These are phyloP conservation scores for Orbilia blumenaviensis DNA, from an alignment of 2,329 filamentous ascomycete genomes.

Conservation along the genomic window DNA sequence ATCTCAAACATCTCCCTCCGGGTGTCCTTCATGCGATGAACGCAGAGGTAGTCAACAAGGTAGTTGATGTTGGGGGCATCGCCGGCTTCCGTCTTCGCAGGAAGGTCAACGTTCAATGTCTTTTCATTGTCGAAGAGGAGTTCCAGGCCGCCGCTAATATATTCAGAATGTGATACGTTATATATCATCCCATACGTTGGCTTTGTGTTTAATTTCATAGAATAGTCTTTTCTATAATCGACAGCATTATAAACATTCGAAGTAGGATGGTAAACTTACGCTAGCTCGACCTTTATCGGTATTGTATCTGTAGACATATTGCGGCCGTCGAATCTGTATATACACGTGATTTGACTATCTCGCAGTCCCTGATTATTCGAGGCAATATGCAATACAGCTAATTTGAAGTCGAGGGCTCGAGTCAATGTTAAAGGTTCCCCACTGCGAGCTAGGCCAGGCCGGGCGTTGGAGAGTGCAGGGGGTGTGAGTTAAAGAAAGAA, in stretches of 20 bases:
- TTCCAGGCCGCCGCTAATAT: conserved; percentile 82
- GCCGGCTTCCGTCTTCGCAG: conserved; percentile 67
- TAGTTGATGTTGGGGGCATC: conserved; percentile 73
- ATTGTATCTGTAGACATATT: conserved; percentile 30
- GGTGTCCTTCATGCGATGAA: conserved; percentile 82
- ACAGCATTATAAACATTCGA: not conserved
- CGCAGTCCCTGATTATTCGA: too few relatives aligned
- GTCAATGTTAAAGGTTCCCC: conserved; percentile 15
- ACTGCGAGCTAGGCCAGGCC: not conserved
- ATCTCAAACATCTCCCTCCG: conserved; percentile 89
- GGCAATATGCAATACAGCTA: too few relatives aligned
- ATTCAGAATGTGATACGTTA: conserved; percentile 1
- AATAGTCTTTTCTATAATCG: too few relatives aligned
- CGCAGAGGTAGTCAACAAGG: conserved; percentile 80
- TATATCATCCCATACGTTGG: conserved; percentile 1
- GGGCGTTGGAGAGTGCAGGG: not conserved
- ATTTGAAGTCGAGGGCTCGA: too few relatives aligned
- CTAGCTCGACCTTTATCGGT: conserved; percentile 58
- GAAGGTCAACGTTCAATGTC: conserved; percentile 75
- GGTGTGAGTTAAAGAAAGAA: not conserved
- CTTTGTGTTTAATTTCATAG: too few relatives aligned
- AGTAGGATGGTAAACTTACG: conserved; percentile 68
- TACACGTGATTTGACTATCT: too few relatives aligned
- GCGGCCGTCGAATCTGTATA: not conserved
- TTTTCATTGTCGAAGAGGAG: conserved; percentile 88